Evolutionary conservation across 805 yeast genomes (phyloP).

Genomic region (Starmerella bombicola): DNA sequence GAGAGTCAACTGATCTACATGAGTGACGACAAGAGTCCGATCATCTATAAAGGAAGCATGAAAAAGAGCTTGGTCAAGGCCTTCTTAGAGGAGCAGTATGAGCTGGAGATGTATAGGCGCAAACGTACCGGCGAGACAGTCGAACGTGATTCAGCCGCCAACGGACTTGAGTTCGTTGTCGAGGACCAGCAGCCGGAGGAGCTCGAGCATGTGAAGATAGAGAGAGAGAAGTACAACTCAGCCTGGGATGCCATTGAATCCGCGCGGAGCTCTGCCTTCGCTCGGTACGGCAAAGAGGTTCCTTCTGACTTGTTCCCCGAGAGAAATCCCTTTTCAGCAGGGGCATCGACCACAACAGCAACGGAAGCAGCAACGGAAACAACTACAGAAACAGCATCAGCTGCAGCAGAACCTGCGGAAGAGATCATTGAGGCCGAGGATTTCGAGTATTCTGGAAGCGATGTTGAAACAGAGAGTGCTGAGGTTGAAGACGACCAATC

Average conservation of each 20-base stretch:
- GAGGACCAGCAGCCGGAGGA: constrained; percentile 22
- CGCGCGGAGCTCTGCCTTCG: constrained; percentile 16
- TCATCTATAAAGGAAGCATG: constrained; percentile 25
- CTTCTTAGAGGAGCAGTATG: constrained; percentile 24
- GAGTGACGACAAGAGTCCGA: constrained; percentile 21
- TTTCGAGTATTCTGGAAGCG: constrained; percentile 66
- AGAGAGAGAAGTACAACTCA: constrained; percentile 9
- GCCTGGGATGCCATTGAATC: constrained; percentile 4
- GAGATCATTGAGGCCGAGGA: constrained; percentile 31
- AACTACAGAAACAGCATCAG: no score
- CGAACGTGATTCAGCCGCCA: constrained; percentile 18
- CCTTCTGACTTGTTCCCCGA: constrained; percentile 10
- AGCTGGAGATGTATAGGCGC: constrained; percentile 22
- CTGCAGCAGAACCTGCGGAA: constrained; percentile 7
- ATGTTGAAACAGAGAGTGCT: constrained; percentile 22
- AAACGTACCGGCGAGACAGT: constrained; percentile 4
- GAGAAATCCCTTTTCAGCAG: constrained; percentile 1
- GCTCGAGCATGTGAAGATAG: constrained; percentile 16
- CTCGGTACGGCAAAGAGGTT: constrained; percentile 12
- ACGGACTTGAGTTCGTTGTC: constrained; percentile 21
- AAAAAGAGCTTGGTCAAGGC: constrained; percentile 20
- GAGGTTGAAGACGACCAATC: constrained; percentile 2
- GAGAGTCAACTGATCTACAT: constrained; percentile 23
- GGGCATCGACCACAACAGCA: constrained; percentile 5
- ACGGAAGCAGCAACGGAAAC: not conserved